Conservation (phyloP, 352 stramenopile genomes). For the Phytophthora syringae region DNA sequence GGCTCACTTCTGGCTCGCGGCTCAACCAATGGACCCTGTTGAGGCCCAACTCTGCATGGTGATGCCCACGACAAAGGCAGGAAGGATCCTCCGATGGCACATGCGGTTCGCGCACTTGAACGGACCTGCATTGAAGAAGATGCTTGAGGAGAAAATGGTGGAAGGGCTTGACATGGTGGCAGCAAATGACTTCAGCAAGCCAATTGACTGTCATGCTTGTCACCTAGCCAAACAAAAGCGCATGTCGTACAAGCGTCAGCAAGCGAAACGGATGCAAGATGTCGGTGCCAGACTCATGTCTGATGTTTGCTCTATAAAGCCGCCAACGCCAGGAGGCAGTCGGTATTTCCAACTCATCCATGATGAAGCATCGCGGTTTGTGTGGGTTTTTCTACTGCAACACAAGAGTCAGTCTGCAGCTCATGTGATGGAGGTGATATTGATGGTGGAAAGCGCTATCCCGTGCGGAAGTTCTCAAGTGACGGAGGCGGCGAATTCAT, state of each 20-base stretch:
- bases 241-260: neutral
- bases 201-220: neutral
- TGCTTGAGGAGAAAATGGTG: neutral
- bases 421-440: conserved; percentile 1
- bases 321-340: neutral
- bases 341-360: conserved; percentile 2
- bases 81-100: neutral
- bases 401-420: neutral
- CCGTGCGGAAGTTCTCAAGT: neutral
- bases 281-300: conserved; percentile 5
- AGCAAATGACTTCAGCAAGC: neutral
- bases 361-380: neutral
- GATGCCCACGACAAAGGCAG: neutral
- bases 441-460: neutral
- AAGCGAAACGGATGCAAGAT: neutral
- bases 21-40: neutral
- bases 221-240: neutral
- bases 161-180: neutral
- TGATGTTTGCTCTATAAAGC: neutral
- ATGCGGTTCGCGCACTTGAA: conserved; percentile 1
- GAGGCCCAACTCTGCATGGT: neutral
- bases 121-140: neutral
- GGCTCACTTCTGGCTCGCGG: neutral
- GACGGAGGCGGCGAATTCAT: conserved; percentile 7
- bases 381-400: neutral